These are phyloP conservation scores for Sarocladium brachiariae DNA, from an alignment of 2,329 filamentous ascomycete species.

Conservation along the genomic window DNA sequence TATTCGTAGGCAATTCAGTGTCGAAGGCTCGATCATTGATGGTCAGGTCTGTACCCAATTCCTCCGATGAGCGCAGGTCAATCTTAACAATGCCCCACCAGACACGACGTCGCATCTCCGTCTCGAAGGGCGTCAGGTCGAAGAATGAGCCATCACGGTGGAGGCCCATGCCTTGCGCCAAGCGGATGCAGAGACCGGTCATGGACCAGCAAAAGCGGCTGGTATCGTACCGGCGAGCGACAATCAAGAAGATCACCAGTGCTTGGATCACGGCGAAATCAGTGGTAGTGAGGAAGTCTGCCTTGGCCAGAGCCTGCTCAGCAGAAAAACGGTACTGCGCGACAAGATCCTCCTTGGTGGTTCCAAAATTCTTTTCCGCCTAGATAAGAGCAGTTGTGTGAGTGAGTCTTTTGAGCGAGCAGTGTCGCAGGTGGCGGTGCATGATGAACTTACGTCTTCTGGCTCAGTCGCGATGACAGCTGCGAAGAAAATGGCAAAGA, in stretches of 20 bases:
- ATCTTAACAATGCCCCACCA: constrained; percentile 56
- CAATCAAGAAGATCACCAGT: constrained; percentile 46
- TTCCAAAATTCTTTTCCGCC: constrained; percentile 29
- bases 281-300: constrained; percentile 49
- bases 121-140: constrained; percentile 48
- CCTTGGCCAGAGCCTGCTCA: constrained; percentile 50
- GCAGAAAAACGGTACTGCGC: constrained; percentile 45
- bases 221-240: constrained; percentile 39
- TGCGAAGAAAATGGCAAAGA: constrained; percentile 56
- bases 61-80: constrained; percentile 49
- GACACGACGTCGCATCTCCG: constrained; percentile 52
- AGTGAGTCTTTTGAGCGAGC: not conserved
- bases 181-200: constrained; percentile 49
- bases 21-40: constrained; percentile 37
- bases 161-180: constrained; percentile 53
- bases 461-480: constrained; percentile 53
- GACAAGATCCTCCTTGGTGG: constrained; percentile 36
- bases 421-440: not conserved
- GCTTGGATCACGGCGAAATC: constrained; percentile 53
- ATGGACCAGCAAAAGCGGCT: constrained; percentile 54
- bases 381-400: not conserved
- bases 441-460: constrained; percentile 39
- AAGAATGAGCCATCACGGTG: constrained; percentile 49
- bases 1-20: constrained; percentile 40
- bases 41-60: constrained; percentile 41